Evolutionary conservation across 2,329 filamentous ascomycete genomes (phyloP).

Genomic region (Fonsecaea pedrosoi): DNA sequence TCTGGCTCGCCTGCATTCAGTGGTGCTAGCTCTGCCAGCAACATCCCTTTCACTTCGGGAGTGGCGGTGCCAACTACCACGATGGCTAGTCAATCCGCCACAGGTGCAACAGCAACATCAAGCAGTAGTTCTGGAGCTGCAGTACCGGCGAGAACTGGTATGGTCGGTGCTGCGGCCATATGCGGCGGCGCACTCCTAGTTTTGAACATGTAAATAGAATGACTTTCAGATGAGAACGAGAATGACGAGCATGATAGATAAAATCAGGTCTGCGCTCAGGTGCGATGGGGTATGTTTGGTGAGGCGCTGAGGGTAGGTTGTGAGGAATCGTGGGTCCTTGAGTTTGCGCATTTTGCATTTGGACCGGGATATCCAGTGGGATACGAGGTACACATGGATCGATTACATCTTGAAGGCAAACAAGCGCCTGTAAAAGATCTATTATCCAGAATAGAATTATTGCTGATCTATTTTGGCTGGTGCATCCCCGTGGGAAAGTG

Average conservation of each 20-base stretch:
- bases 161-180: constrained; percentile 38
- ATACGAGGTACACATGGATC: neutral
- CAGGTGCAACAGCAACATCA: constrained; percentile 17
- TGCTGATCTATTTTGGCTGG: neutral
- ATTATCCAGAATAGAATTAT: neutral
- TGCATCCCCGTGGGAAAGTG: neutral
- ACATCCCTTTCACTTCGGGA: constrained; percentile 63
- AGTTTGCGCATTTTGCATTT: neutral
- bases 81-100: constrained; percentile 17
- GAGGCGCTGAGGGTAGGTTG: neutral
- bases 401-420: neutral
- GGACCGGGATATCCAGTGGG: neutral
- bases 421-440: neutral
- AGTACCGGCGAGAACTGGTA: constrained; percentile 38
- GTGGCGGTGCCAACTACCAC: constrained; percentile 53
- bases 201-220: constrained; percentile 27
- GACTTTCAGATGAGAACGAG: neutral
- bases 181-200: constrained; percentile 35
- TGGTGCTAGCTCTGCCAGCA: constrained; percentile 57
- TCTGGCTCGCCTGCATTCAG: constrained; percentile 62
- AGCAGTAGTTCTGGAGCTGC: constrained; percentile 30
- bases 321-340: neutral
- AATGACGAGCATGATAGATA: neutral
- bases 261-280: neutral
- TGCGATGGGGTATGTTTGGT: neutral